Base-by-base conservation (phyloP, 768 basidiomycete genomes). In the Leccinum disarticulatum region DNA sequence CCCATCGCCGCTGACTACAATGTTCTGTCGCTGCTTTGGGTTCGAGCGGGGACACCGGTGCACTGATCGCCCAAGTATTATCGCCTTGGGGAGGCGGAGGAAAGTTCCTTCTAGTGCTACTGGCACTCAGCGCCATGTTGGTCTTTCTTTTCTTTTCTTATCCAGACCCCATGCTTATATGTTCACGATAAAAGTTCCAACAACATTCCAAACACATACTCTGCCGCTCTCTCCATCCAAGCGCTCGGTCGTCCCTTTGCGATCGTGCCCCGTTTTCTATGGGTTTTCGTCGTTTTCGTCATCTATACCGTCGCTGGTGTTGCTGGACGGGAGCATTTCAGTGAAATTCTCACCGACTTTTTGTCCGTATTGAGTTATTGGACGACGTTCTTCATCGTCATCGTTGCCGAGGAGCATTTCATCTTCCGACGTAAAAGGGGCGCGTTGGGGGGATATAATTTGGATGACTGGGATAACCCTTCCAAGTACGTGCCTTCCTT, bases 1-100 rank as follows among this genome's bases (percentile, higher is more conserved):
- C 77, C 81, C 2, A 63, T 84, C 1, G 83, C 82, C 3, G 83
- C 83, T 6, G 83, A 84, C 66, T 84, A 81, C 66, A 83, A 83
- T 62, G 79, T 79, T 62, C 74, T 66, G 69, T 75, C 0, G 65
- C 67, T 51, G 80, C 81, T 0, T 77, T 80, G 49, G 69, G 69
- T 14, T 61, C 69, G 1, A 68, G 66, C 22, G 79, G 79, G 1
- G 72, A 77, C 35, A 77, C 79, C 3, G 81, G 81, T 3, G 80
- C 75, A 19, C 68, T 83, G 28, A 62, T 82, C 17, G 75, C 75
- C 0, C 72, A 80, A 49, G 77, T 81, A 9, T 68, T 82, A 27
- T 70, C 72, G 2, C 80, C 79, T 0, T 81, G 80, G 80, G 68
- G 71, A 48, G 78, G 77, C 14, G 74, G 73, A 51, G 79, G 75